Evolutionary conservation across 2,329 filamentous ascomycete genomes (phyloP), one percentile per base, ranked within the genome.

Genomic region (Pseudocercospora fijiensis): DNA sequence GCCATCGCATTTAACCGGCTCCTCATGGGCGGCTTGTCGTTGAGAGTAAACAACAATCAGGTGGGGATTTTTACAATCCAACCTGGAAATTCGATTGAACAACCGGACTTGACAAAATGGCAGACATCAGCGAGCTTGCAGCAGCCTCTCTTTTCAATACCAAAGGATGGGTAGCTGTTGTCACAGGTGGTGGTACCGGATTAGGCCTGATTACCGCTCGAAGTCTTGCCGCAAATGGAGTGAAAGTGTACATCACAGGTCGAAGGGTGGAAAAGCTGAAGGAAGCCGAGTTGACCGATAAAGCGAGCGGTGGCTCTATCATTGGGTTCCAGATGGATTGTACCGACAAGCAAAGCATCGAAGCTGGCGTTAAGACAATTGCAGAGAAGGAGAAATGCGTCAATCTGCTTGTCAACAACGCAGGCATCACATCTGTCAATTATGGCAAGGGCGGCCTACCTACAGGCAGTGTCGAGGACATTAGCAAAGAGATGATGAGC

Each of bases 301-400:
- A 90, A 83, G 85, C 83, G 66, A 82, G 83, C 63, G 81, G 84
- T 13, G 90, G 90, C 72, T 88, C 87, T 60, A 73, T 75, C 60
- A 67, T 71, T 27, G 72, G 63, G 11, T 45, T 75, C 11, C 71
- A 71, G 22, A 73, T 74, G 72, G 72, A 74, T 64, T 72, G 74
- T 58, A 74, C 70, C 10, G 71, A 74, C 65, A 74, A 75, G 61
- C 61, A 69, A 28, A 71, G 69, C 64, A 72, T 75, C 57, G 47
- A 61, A 28, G 66, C 65, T 16, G 69, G 65, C 43, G 71, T 73
- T n/a, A 69, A 67, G 20, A 56, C 64, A 10, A 71, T 75, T 53
- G 58, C 68, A 1, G 51, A 63, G 37, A 71, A 73, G 61, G 73
- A 75, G 58, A 73, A 74, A 60, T 71, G 58, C 58, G 64, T 75